Base-by-base conservation (phyloP, 257 asterid species). In the Salvia miltiorrhiza region DNA sequence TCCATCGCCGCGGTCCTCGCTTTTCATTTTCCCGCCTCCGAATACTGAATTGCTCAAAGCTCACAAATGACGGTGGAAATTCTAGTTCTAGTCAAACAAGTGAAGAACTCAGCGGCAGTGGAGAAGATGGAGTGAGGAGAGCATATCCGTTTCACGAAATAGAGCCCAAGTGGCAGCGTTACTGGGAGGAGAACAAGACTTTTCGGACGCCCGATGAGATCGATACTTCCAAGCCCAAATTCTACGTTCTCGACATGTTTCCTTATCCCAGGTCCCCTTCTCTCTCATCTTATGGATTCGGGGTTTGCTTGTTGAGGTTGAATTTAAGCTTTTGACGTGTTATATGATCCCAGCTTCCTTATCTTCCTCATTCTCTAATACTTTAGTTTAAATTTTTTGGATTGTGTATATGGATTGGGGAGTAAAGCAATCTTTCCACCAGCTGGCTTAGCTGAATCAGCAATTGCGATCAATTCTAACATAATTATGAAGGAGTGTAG, bases 191-290 rank as follows among this genome's bases (percentile, higher is more conserved):
- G 37, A 76, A 86, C 47, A 88, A 85, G 70, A 91, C 96, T 39
- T 94, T 94, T 76, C 81, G 93, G 41, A 91, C 97, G 24, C 97
- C 97, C 1, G 93, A 89, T 85, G 93, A 86, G 54, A 79, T 94
- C 74, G 97, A 94, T 80, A 86, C 90, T 65, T 83, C 97, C 65
- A 94, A 86, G 77, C 97, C 97, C 10, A 94, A 94, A 74, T 94
- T 79, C 82, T 94, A 94, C 65, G 99, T 94, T 76, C 99, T 91
- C 43, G 99, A 94, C 81, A 91, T 94, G 97, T 94, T 94, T 78
- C 99, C 97, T 65, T 94, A 94, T 79, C 99, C 99, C 67, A 91
- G 97, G 99, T 91, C 41, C 47, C 2, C 52, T 61, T 63, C 20
- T 54, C 8, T 54, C 48, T 20, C 61, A 53, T 30, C 41, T 59